Base-by-base conservation (phyloP, 345 rosid species). In the Salix brachista region DNA sequence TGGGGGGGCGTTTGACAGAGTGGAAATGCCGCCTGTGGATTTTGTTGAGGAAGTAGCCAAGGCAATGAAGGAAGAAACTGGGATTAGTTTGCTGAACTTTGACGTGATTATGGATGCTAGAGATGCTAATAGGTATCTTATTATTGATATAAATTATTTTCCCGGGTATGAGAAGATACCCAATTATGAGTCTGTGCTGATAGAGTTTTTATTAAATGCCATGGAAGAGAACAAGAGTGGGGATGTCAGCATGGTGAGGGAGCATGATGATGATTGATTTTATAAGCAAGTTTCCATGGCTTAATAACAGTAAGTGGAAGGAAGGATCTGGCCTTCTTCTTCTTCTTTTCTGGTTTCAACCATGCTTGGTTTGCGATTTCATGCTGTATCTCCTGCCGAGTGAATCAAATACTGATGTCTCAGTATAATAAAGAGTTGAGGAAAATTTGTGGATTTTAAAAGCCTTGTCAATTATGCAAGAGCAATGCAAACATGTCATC, bases 131-230 rank as follows among this genome's bases (percentile, higher is more conserved):
- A 79, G 85, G 77, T 89, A 85, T 80, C 80, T 88, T 32, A 80
- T 91, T 0, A 83, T 91, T 69, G 94, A 91, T 79, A 82, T 91
- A 69, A 91, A 91, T 84, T 91, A 91, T 84, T 89, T 91, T 72
- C 92, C 92, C 34, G 91, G 94, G 42, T 91, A 86, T 56, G 90
- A 86, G 7, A 91, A 91, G 86, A 82, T 89, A 87, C 92, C 94
- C 0, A 74, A 77, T 75, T 91, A 81, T 65, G 91, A 88, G 85
- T 71, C 83, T 36, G 61, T 89, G 2, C 77, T 91, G 83, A 89
- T 90, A 1, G 75, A 83, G 32, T 91, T 91, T 81, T 82, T 88
- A 76, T 77, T 79, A 80, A 81, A 82, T 67, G 73, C 88, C 77
- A 73, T 88, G 64, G 44, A 73, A 7, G 79, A 80, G 74, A 85